These are phyloP conservation scores for Pulveroboletus sp. DNA, from an alignment of 1,284 basidiomycete species.

Conservation along the genomic window DNA sequence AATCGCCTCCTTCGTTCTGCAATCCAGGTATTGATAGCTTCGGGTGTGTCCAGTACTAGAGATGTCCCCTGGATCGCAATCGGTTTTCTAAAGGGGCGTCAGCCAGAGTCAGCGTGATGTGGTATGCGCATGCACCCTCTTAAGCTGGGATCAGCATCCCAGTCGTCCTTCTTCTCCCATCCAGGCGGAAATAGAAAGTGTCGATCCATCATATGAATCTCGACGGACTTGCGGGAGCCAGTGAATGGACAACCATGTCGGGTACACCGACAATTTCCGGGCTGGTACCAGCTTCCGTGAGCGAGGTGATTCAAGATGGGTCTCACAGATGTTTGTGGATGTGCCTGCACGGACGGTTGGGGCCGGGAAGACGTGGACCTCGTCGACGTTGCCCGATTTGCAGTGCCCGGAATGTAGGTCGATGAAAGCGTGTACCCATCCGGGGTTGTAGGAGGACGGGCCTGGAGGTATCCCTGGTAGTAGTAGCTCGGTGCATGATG, in stretches of 20 bases:
- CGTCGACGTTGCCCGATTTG: conserved; percentile 8
- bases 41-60: conserved; percentile 73
- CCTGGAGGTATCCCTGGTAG: conserved; percentile 54
- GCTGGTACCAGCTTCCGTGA: conserved; percentile 51
- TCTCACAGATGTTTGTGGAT: conserved; percentile 3
- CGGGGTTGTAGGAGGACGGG: conserved; percentile 38
- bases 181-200: conserved; percentile 81
- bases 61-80: conserved; percentile 81
- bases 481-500: conserved; percentile 37
- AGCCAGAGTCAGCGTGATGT: not conserved
- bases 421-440: conserved; percentile 56
- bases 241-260: conserved; percentile 68
- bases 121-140: conserved; percentile 49
- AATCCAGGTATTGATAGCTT: conserved; percentile 81
- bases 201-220: conserved; percentile 87
- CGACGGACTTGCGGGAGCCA: conserved; percentile 72
- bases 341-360: conserved; percentile 4
- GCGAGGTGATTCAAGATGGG: conserved; percentile 21
- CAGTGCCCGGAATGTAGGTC: conserved; percentile 37
- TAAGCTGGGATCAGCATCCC: conserved; percentile 75
- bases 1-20: conserved; percentile 82
- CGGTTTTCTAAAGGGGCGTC: conserved; percentile 47
- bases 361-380: not conserved
- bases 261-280: conserved; percentile 61
- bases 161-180: conserved; percentile 66